Evolutionary conservation across 495 filamentous ascomycete species (phyloP).

Genomic region (Penicillium taxi): DNA sequence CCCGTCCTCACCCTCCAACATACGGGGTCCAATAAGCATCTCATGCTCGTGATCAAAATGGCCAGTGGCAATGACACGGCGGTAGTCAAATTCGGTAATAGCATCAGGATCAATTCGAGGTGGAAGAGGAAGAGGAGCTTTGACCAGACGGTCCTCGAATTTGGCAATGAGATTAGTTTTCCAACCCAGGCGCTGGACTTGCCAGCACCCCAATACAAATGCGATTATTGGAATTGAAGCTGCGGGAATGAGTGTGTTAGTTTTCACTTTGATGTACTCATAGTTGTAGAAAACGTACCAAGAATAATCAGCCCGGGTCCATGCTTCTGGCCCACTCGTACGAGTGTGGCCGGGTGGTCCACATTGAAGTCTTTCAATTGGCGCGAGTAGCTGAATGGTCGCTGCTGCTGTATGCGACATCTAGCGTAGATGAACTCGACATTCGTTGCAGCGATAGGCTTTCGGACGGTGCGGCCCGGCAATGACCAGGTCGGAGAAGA

Average conservation of each 20-base stretch:
- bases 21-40: constrained; percentile 89
- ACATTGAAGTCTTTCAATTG: constrained; percentile 51
- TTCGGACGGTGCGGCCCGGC: constrained; percentile 15
- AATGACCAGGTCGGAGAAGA: constrained; percentile 15
- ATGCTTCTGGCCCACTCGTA: constrained; percentile 64
- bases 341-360: constrained; percentile 72
- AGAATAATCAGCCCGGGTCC: constrained; percentile 76
- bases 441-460: constrained; percentile 14
- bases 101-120: constrained; percentile 69
- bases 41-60: constrained; percentile 77
- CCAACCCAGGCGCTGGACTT: constrained; percentile 87
- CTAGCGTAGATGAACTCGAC: constrained; percentile 30
- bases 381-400: constrained; percentile 20
- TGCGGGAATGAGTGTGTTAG: constrained; percentile 22
- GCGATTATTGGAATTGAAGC: constrained; percentile 86
- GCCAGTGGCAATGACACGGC: constrained; percentile 72
- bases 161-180: constrained; percentile 86
- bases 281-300: constrained; percentile 36
- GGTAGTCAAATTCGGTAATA: constrained; percentile 85
- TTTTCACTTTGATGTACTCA: neutral
- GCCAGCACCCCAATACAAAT: constrained; percentile 88
- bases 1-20: constrained; percentile 81
- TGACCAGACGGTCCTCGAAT: constrained; percentile 82
- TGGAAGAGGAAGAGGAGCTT: constrained; percentile 79
- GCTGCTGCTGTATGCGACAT: constrained; percentile 34